Base-by-base conservation (phyloP, 768 basidiomycete genomes). In the Boletus fagicola region DNA sequence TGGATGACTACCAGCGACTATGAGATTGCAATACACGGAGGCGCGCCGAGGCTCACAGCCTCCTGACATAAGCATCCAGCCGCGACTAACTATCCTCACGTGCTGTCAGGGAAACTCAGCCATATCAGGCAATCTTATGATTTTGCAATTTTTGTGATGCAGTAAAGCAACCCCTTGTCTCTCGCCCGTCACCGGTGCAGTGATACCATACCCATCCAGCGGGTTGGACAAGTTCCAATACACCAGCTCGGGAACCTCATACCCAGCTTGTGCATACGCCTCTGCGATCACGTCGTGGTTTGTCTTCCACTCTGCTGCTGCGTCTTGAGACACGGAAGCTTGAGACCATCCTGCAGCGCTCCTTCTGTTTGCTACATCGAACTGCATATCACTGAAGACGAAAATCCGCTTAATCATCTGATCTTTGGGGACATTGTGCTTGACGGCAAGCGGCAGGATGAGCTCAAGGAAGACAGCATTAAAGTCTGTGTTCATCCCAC, bases 321-420 rank as follows among this genome's bases (percentile, higher is more conserved):
- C 0, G 3, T 51, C 31, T 31, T 70, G 65, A 5, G 7, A 6
- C 1, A 26, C 8, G 7, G 11, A 10, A 22, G 11, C 8, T 3
- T 10, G 15, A 18, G 10, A 4, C 20, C 15, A 9, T 2, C 10
- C 5, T n/a, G 2, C 38, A 18, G 16, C 9, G 18, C 38, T 39
- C 38, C 16, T 9, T 39, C 3, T 4, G 38, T 39, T 39, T 30
- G 35, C 61, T 1, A 11, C 16, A 64, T 90, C 85, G 60, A 90
- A 90, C 71, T 89, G 88, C 88, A 90, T 90, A 65, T 90, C 87
- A 3, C 83, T 82, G 68, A 92, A 90, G 43, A 90, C 77, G 65
- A 91, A 90, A 0, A 90, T 72, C 5, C 85, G 80, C 73, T 87
- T 84, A 73, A 90, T 80, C 87, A 90, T 89, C 47, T 89, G 81